Evolutionary conservation across 352 stramenopile species (phyloP).

Genomic region (Phytopythium mirpurense): DNA sequence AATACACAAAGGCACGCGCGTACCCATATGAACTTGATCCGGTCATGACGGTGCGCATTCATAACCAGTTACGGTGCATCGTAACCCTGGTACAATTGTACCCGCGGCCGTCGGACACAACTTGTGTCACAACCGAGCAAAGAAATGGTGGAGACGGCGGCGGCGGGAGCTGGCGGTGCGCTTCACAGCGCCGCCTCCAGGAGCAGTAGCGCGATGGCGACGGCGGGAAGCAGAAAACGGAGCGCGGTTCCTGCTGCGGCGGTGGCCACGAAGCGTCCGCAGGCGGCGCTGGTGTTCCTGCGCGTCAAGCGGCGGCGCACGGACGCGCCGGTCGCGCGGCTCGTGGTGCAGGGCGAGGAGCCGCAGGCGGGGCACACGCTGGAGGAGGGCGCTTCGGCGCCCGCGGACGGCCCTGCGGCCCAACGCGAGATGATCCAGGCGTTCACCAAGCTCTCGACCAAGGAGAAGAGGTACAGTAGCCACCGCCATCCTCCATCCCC

Average conservation of each 20-base stretch:
- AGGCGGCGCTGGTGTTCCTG: constrained; percentile 54
- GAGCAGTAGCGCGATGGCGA: neutral
- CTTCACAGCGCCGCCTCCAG: neutral
- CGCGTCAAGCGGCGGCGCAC: constrained; percentile 81
- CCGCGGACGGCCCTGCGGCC: constrained; percentile 4
- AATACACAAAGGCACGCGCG: neutral
- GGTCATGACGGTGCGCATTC: neutral
- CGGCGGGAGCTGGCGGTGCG: neutral
- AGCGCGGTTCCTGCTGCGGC: neutral
- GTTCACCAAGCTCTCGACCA: constrained; percentile 62
- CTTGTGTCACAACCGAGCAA: too few species aligned
- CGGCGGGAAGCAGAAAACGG: neutral
- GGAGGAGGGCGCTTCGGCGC: constrained; percentile 5
- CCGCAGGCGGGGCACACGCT: constrained; percentile 13
- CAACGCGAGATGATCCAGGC: constrained; percentile 37
- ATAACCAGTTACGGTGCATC: neutral
- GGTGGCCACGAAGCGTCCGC: constrained; percentile 11
- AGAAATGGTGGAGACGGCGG: constrained; percentile 5
- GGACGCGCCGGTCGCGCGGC: constrained; percentile 63
- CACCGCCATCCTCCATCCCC: too few species aligned
- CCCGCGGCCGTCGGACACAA: too few species aligned
- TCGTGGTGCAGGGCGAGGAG: constrained; percentile 56
- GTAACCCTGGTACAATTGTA: neutral
- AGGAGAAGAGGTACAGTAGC: constrained; percentile 35
- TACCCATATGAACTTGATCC: neutral